Evolutionary conservation across 2,329 filamentous ascomycete genomes (phyloP).

Genomic region (Talaromyces sp.): DNA sequence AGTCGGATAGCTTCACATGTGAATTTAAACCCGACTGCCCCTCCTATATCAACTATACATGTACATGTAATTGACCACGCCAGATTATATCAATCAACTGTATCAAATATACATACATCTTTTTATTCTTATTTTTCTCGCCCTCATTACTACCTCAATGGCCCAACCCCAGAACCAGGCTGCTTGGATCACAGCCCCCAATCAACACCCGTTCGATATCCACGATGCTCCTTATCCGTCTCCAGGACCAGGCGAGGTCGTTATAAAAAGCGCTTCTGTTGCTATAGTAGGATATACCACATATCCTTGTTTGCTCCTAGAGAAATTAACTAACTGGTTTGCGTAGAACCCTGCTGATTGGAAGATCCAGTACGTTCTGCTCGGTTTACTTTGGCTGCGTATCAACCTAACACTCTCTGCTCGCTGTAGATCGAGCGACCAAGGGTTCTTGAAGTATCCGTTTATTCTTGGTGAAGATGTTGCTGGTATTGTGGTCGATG

Average conservation of each 20-base stretch:
- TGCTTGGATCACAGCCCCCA: background rate
- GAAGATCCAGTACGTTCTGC: background rate
- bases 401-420: background rate
- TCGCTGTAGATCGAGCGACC: background rate
- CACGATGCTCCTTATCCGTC: background rate
- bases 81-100: no score
- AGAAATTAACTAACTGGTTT: background rate
- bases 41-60: no score
- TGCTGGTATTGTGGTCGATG: conserved; percentile 1
- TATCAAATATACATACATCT: no score
- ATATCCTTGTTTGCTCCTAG: background rate
- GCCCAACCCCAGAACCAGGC: background rate
- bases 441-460: conserved; percentile 3
- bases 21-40: no score
- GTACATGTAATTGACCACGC: no score
- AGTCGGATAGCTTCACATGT: no score
- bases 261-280: background rate
- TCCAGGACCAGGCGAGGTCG: background rate
- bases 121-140: background rate
- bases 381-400: background rate
- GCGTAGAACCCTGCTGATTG: background rate
- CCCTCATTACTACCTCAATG: background rate
- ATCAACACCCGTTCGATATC: background rate
- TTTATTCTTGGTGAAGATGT: conserved; percentile 5
- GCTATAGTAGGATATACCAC: background rate